Evolutionary conservation across 306 rosid species (phyloP).

Genomic region (Ochetophila trinervis): DNA sequence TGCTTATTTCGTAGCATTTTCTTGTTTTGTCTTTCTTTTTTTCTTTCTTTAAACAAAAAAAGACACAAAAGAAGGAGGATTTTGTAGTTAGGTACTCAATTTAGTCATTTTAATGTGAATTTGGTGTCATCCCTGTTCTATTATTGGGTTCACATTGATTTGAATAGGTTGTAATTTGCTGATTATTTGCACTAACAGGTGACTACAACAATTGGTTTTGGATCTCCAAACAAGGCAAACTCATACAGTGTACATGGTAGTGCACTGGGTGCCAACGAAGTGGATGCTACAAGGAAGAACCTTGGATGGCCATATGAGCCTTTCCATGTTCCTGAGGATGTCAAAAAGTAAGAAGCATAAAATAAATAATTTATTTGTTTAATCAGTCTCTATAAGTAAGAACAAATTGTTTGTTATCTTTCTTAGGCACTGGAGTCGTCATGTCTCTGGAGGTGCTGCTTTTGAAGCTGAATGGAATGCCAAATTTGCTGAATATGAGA

Average conservation of each 20-base stretch:
- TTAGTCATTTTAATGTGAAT: background rate
- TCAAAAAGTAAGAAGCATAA: slow-evolving; percentile 55
- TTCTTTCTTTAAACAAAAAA: too few species aligned
- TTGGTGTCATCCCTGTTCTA: background rate
- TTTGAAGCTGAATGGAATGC: slow-evolving; percentile 92
- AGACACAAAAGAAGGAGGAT: background rate
- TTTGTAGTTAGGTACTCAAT: background rate
- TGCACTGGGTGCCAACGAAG: slow-evolving; percentile 98
- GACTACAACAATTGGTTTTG: slow-evolving; percentile 95
- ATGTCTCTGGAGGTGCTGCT: slow-evolving; percentile 63
- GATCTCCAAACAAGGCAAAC: slow-evolving; percentile 98
- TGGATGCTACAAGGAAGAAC: slow-evolving; percentile 90
- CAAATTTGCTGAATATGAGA: slow-evolving; percentile 84
- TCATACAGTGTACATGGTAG: slow-evolving; percentile 97
- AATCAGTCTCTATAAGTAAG: slow-evolving; percentile 12
- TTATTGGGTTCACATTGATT: slow-evolving; percentile 1
- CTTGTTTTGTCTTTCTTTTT: too few species aligned
- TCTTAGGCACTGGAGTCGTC: slow-evolving; percentile 95
- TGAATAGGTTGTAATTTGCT: background rate
- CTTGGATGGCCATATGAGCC: slow-evolving; percentile 97
- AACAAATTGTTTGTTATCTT: slow-evolving; percentile 19
- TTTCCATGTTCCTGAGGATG: slow-evolving; percentile 96
- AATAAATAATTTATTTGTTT: slow-evolving; percentile 6
- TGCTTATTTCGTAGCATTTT: too few species aligned
- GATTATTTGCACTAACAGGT: slow-evolving; percentile 47